phyloP scores from a whole-genome alignment of 2,329 filamentous ascomycete species.

The Aspergillus pseudoglaucus region DNA sequence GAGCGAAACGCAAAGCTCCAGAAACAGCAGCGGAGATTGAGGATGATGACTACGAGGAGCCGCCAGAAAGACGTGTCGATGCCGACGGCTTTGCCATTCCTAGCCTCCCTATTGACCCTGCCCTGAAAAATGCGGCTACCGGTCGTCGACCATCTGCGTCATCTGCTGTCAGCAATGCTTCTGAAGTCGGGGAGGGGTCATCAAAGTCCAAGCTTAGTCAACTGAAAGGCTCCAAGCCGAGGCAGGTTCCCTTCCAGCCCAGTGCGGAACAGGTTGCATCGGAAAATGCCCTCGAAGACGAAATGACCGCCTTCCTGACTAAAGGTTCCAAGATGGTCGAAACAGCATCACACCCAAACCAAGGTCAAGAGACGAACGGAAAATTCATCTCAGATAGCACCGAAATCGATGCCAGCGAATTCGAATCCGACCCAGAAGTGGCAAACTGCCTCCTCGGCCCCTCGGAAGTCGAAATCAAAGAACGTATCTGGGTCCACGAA shows the following conservation, averaged over 20 bases:
- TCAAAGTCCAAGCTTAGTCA: conserved; percentile 18
- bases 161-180: conserved; percentile 16
- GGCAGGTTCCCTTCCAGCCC: conserved; percentile 47
- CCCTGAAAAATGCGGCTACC: conserved; percentile 22
- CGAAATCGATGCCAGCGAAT: conserved; percentile 72
- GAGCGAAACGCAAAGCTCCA: conserved; percentile 24
- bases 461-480: conserved; percentile 73
- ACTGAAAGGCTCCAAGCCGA: conserved; percentile 24
- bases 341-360: conserved; percentile 9
- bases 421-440: conserved; percentile 84
- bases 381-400: conserved; percentile 47
- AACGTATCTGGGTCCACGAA: conserved; percentile 87
- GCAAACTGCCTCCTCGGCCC: conserved; percentile 67
- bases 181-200: conserved; percentile 15
- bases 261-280: conserved; percentile 51
- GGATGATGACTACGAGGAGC: conserved; percentile 38
- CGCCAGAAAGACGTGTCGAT: conserved; percentile 45
- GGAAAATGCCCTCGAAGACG: conserved; percentile 56
- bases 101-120: conserved; percentile 40
- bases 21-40: conserved; percentile 39
- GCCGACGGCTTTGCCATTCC: conserved; percentile 65
- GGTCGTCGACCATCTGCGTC: conserved; percentile 14
- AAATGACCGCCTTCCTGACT: conserved; percentile 62
- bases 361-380: conserved; percentile 7
- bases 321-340: conserved; percentile 33